Base-by-base conservation (phyloP, 2,329 filamentous ascomycete species). In the Neopestalotiopsis sp. region DNA sequence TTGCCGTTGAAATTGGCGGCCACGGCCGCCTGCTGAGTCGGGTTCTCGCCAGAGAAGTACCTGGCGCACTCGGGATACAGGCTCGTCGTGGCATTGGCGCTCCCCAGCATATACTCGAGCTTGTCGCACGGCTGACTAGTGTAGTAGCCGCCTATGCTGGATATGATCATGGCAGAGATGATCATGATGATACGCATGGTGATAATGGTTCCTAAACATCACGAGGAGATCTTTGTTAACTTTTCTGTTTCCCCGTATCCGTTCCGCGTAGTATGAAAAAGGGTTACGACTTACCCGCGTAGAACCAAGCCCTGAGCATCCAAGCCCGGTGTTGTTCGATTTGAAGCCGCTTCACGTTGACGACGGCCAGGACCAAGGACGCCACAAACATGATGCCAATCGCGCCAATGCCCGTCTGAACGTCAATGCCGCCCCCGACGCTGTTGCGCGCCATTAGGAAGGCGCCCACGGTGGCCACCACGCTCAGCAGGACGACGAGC, bases 241-340 rank as follows among this genome's bases (percentile, higher is more conserved):
- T 64, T 28, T 32, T 17, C 14, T 4, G 28, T 30, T 38, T 28
- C 24, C 24, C 3, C 34, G 34, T 7, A 10, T 10, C 10, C 6
- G 6, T 38, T 38, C 34, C 34, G 6, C 10, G 34, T 38, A 38
- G 34, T 38, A 38, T 9, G 34, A 38, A 38, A 38, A 6, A 10
- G 1, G 2, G 5, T 7, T 1, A 38, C 34, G 34, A n/a, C 9
- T 13, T 14, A 72, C 79, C 68, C 69, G 84, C 79, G 69, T 85
- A 83, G 57, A 85, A 79, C 84, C 84, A 85, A 10, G 84, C 81
- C 32, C 88, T 75, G 30, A 90, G 72, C 88, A 90, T 90, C 88
- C 88, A 90, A 1, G 87, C 87, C 2, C 88, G 82, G 70, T 90
- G 88, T 72, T 90, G 86, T 58, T 90, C 87, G 62, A 91, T 87